These are phyloP conservation scores for Bombardia bombarda DNA, from an alignment of 495 filamentous ascomycete species.

Conservation along the genomic window DNA sequence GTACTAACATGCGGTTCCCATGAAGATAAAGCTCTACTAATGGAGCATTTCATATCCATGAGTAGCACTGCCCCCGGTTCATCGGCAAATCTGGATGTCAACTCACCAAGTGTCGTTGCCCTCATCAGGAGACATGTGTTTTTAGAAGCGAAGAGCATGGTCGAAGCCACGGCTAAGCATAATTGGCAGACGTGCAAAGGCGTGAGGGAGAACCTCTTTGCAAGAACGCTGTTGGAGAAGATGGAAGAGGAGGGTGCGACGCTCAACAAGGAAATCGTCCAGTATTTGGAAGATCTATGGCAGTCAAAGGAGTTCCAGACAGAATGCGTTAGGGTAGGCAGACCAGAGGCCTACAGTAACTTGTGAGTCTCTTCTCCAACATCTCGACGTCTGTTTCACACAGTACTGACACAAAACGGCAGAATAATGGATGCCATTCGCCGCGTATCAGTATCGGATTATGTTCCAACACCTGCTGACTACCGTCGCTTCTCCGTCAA, in stretches of 20 bases:
- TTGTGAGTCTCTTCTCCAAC: slow-evolving; percentile 1
- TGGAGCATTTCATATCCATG: slow-evolving; percentile 3
- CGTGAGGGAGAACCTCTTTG: background rate
- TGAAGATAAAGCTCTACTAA: slow-evolving; percentile 1
- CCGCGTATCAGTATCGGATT: slow-evolving; percentile 1
- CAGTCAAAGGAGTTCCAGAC: background rate
- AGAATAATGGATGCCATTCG: slow-evolving; percentile 5
- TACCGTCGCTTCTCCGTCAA: slow-evolving; percentile 4
- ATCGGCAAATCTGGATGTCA: background rate
- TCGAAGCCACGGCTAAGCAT: too few relatives aligned
- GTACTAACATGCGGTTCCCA: background rate
- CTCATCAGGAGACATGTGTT: slow-evolving; percentile 1
- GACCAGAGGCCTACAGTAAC: background rate
- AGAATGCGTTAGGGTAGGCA: background rate
- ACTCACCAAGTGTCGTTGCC: background rate
- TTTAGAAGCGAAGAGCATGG: background rate
- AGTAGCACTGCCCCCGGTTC: background rate
- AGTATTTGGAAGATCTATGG: slow-evolving; percentile 2
- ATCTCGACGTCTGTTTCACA: background rate
- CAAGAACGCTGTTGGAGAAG: background rate
- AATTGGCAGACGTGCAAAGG: too few relatives aligned
- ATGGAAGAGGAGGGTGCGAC: background rate
- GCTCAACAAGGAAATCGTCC: background rate
- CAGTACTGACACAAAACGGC: background rate
- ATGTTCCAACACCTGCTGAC: slow-evolving; percentile 4